Evolutionary conservation across 192 early-diverging fungal genomes (phyloP).

Genomic region (Mortierella claussenii): DNA sequence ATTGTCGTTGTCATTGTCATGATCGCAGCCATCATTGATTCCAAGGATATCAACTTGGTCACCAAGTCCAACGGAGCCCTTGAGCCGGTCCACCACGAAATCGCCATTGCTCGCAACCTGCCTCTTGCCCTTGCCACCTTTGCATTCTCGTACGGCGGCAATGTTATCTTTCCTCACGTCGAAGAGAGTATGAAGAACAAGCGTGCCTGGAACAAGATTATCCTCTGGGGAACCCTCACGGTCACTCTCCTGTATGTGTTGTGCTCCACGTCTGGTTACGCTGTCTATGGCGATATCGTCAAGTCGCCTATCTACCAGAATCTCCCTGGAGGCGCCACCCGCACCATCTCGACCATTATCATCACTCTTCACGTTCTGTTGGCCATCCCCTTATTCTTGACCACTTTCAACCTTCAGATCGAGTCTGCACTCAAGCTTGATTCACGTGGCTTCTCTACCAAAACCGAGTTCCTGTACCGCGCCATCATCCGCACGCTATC

Average conservation of each 20-base stretch:
- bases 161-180: conserved; percentile 79
- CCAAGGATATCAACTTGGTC: conserved; percentile 52
- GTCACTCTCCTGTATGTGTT: conserved; percentile 71
- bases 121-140: conserved; percentile 73
- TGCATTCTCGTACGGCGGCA: conserved; percentile 77
- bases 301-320: conserved; percentile 71
- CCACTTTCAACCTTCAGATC: conserved; percentile 68
- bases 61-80: background rate
- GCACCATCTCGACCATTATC: conserved; percentile 66
- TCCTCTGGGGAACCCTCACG: conserved; percentile 58
- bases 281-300: conserved; percentile 68
- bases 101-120: conserved; percentile 63
- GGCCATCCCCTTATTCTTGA: conserved; percentile 74
- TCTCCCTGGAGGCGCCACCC: conserved; percentile 63
- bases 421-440: conserved; percentile 66
- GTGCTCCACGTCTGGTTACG: conserved; percentile 70
- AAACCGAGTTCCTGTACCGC: conserved; percentile 57
- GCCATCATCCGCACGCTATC: conserved; percentile 58
- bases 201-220: conserved; percentile 67
- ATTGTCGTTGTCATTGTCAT: conserved; percentile 72
- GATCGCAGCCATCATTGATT: conserved; percentile 58
- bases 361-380: conserved; percentile 76
- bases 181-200: conserved; percentile 75
- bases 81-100: conserved; percentile 41
- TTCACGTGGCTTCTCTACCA: conserved; percentile 43